These are phyloP conservation scores for Botrytis byssoidea DNA, from an alignment of 2,329 filamentous ascomycete genomes.

Conservation along the genomic window DNA sequence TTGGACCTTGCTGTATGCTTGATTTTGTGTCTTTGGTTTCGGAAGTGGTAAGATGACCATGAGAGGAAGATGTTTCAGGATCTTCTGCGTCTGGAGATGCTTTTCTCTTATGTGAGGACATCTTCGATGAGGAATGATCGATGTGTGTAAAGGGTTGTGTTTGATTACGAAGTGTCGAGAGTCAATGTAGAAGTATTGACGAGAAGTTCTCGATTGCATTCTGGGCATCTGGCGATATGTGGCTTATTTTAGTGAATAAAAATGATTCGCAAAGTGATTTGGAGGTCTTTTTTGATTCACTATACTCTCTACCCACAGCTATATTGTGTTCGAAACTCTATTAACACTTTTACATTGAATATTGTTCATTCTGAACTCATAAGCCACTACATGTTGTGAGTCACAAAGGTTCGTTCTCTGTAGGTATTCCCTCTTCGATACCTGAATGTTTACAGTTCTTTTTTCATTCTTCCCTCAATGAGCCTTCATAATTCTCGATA, in stretches of 20 bases:
- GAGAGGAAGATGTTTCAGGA: not conserved
- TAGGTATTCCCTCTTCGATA: not conserved
- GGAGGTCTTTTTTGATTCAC: not conserved
- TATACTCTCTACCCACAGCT: not conserved
- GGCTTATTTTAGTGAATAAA: not conserved
- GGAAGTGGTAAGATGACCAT: not conserved
- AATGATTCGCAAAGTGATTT: not conserved
- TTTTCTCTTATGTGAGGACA: not conserved
- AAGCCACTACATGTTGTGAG: not conserved
- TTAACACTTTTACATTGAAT: not conserved
- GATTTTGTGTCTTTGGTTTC: not conserved
- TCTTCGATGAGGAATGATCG: not conserved
- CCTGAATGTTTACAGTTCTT: rapidly evolving
- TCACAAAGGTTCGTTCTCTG: not conserved
- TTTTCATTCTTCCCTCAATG: not conserved
- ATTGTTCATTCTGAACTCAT: not conserved
- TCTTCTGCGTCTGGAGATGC: not conserved
- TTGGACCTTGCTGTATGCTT: not conserved
- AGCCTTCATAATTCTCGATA: not conserved
- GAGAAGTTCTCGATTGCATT: not conserved
- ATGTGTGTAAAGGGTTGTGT: not conserved
- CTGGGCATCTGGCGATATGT: not conserved
- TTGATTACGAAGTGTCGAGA: not conserved
- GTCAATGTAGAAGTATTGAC: not conserved
- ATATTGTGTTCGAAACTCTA: not conserved